Evolutionary conservation across 1,284 basidiomycete species (phyloP).

Genomic region (Pseudomicrostroma phylloplanum): DNA sequence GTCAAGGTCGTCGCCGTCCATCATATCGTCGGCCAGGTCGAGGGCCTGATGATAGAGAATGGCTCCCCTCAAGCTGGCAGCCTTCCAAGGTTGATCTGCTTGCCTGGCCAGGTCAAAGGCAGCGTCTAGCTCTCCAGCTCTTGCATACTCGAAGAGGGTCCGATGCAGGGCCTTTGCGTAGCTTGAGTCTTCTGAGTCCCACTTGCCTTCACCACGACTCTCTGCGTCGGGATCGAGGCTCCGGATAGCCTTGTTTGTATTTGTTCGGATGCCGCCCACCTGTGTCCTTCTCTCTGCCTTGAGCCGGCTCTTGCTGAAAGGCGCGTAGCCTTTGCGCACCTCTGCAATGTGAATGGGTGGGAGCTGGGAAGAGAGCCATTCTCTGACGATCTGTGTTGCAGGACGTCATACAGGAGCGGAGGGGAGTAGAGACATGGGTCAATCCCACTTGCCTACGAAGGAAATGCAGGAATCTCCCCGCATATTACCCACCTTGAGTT

Average conservation of each 20-base stretch:
- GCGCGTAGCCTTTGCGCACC: constrained; percentile 47
- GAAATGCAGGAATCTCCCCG: not conserved
- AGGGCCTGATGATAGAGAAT: constrained; percentile 31
- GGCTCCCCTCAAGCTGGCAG: constrained; percentile 74
- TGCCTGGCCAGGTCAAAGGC: constrained; percentile 76
- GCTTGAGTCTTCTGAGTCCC: constrained; percentile 45
- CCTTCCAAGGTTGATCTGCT: constrained; percentile 84
- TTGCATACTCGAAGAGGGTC: constrained; percentile 68
- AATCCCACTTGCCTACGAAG: constrained; percentile 10
- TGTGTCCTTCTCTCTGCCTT: constrained; percentile 37
- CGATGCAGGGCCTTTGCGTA: constrained; percentile 71
- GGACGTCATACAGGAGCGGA: not conserved
- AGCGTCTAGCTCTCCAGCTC: constrained; percentile 72
- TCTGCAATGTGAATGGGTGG: constrained; percentile 30
- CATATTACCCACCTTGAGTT: constrained; percentile 27
- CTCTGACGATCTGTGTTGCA: constrained; percentile 31
- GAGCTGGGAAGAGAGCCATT: constrained; percentile 31
- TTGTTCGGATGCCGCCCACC: constrained; percentile 10
- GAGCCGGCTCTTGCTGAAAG: constrained; percentile 45
- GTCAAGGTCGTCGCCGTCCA: constrained; percentile 8
- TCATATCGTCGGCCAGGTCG: constrained; percentile 4
- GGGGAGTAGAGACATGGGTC: not conserved
- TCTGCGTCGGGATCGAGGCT: constrained; percentile 45
- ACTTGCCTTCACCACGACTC: constrained; percentile 29
- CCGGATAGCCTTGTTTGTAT: constrained; percentile 22